phyloP scores from a whole-genome alignment of 108 stramenopile species.

The Fistulifera solaris region DNA sequence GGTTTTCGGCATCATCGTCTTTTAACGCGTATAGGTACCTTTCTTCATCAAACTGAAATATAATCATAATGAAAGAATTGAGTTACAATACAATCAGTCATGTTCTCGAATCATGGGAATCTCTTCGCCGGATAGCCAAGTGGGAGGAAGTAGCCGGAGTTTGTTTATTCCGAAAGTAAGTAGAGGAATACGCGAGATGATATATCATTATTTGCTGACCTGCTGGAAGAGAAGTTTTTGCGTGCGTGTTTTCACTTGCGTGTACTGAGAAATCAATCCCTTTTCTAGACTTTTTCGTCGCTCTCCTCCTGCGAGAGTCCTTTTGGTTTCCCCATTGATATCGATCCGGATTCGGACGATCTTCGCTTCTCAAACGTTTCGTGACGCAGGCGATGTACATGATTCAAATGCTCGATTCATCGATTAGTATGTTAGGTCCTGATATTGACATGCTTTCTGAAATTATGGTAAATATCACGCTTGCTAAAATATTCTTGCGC shows the following conservation, averaged over 20 bases:
- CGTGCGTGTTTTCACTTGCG: no score
- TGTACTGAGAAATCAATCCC: no score
- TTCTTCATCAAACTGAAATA: no score
- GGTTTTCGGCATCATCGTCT: no score
- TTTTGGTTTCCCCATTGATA: constrained; percentile 28
- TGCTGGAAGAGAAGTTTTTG: no score
- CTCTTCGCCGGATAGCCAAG: constrained; percentile 11
- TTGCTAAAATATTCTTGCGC: no score
- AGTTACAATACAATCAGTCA: constrained; percentile 20
- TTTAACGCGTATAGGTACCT: no score
- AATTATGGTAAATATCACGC: no score
- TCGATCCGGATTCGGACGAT: constrained; percentile 17
- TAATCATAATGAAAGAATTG: constrained; percentile 12
- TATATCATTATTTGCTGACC: no score
- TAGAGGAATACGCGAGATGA: neutral
- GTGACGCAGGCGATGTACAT: constrained; percentile 20
- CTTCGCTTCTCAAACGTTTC: constrained; percentile 17
- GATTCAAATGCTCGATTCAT: constrained; percentile 27
- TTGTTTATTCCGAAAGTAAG: constrained; percentile 24
- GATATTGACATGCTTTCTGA: constrained; percentile 1
- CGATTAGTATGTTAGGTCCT: constrained; percentile 19
- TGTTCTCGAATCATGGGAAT: constrained; percentile 16
- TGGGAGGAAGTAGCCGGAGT: constrained; percentile 19
- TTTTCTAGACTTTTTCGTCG: constrained; percentile 15
- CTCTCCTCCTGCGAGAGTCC: constrained; percentile 12